phyloP scores from a whole-genome alignment of 768 basidiomycete species.

The Lactarius trivialis region DNA sequence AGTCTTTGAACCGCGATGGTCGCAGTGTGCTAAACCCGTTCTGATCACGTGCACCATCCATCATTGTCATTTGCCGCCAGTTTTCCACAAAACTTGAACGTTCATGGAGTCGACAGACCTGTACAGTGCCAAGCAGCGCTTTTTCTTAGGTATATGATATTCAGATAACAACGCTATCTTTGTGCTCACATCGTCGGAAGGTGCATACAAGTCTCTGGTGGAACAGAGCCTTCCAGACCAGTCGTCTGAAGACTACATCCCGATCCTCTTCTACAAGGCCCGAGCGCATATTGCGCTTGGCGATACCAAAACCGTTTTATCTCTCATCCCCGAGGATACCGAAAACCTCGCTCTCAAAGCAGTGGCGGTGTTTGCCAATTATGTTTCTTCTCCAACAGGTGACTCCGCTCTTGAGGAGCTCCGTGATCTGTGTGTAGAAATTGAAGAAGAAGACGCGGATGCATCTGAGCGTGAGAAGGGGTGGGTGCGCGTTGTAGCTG shows the following conservation, averaged over 20 bases:
- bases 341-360: conserved; percentile 69
- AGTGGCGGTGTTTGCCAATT: conserved; percentile 65
- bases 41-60: background rate
- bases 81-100: background rate
- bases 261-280: conserved; percentile 68
- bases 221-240: conserved; percentile 50
- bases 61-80: background rate
- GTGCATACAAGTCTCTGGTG: conserved; percentile 62
- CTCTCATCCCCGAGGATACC: conserved; percentile 48
- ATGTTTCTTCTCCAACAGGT: conserved; percentile 36
- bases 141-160: conserved; percentile 51
- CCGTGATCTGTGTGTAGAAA: conserved; percentile 80
- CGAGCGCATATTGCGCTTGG: conserved; percentile 70
- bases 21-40: background rate
- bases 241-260: conserved; percentile 56
- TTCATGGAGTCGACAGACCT: conserved; percentile 54
- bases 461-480: conserved; percentile 63
- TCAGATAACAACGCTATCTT: background rate
- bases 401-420: conserved; percentile 71
- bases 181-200: conserved; percentile 28
- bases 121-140: conserved; percentile 69
- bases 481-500: conserved; percentile 71
- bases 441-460: conserved; percentile 72
- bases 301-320: conserved; percentile 48
- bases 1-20: background rate